Evolutionary conservation across 495 filamentous ascomycete genomes (phyloP), one percentile per base, ranked within the genome.

Genomic region (Jackrogersella multiformis): DNA sequence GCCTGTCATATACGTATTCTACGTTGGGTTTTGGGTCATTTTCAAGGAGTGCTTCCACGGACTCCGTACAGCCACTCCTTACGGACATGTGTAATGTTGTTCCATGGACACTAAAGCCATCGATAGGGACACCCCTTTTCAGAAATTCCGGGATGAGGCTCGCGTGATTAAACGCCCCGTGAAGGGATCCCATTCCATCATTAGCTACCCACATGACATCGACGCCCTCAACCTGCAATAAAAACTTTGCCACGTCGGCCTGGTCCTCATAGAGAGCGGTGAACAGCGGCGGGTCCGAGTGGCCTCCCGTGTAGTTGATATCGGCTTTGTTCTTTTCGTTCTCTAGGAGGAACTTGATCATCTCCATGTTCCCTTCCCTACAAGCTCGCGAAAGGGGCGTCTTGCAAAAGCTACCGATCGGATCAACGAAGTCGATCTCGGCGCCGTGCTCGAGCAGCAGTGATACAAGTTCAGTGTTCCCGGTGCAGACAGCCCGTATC

Each of bases 111-210:
- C 35, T 23, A 10, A 4, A n/a, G 18, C 5, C 9, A 39, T 68
- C 35, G 2, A 64, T 26, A 36, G 62, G 39, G n/a, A 34, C 57
- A 20, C 54, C 65, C 18, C 28, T 36, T 26, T 61, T 44, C 3
- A 72, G 38, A 13, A 68, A 15, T 16, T 64, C 39, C 5, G 13
- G 30, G 10, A 59, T 52, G 12, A 71, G 3, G 5, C 24, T 23
- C 0, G 54, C 52, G 2, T 15, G 45, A 26, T 32, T 7, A 16
- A 56, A 58, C 15, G 44, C 42, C n/a, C 44, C 58, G 23, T 64
- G 58, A 34, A 73, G 70, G 5, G 70, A 51, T 8, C 53, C 67
- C 38, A 39, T 56, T 24, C 61, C 68, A 16, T 69, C 63, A 30
- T 24, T 5, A 21, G 64, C 59, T 34, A 15, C 44, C 46, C 64